Conservation (phyloP, 257 asterid species). For the Verbena officinalis region DNA sequence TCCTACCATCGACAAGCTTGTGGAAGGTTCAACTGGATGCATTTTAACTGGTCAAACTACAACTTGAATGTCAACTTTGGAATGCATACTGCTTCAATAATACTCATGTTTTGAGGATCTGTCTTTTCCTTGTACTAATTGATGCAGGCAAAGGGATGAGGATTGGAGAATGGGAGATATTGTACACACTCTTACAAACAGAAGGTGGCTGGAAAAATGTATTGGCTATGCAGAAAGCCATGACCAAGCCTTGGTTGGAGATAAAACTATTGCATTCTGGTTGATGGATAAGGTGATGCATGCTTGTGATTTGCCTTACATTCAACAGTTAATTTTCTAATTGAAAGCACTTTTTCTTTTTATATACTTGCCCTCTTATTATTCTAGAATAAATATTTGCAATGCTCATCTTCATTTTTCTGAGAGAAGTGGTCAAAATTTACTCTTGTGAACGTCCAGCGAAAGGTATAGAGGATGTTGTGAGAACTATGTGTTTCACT, state of each 20-base stretch:
- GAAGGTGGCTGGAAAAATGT: slow-evolving; percentile 96
- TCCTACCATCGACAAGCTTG: too few relatives aligned
- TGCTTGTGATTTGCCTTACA: slow-evolving; percentile 12
- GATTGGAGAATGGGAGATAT: slow-evolving; percentile 98
- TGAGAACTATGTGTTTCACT: slow-evolving; percentile 8
- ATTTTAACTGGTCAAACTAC: slow-evolving; percentile 1
- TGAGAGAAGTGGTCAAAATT: too few relatives aligned
- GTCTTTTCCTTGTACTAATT: slow-evolving; percentile 29
- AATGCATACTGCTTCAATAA: neutral
- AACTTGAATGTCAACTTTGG: neutral
- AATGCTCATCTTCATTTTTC: too few relatives aligned
- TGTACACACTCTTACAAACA: slow-evolving; percentile 76
- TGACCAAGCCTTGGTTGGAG: slow-evolving; percentile 98
- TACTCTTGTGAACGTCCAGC: too few relatives aligned
- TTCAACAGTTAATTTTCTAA: slow-evolving; percentile 7
- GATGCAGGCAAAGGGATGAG: slow-evolving; percentile 87
- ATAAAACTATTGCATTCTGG: slow-evolving; percentile 98
- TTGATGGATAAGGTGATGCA: slow-evolving; percentile 93
- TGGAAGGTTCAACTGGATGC: slow-evolving; percentile 7
- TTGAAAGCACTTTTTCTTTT: slow-evolving; percentile 7
- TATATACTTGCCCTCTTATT: slow-evolving; percentile 14
- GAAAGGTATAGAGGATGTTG: neutral
- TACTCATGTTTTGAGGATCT: slow-evolving; percentile 7
- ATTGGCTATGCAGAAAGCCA: slow-evolving; percentile 94
- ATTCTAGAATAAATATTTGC: slow-evolving; percentile 2